Evolutionary conservation across 2,329 filamentous ascomycete genomes (phyloP).

Genomic region (Sclerotinia borealis): DNA sequence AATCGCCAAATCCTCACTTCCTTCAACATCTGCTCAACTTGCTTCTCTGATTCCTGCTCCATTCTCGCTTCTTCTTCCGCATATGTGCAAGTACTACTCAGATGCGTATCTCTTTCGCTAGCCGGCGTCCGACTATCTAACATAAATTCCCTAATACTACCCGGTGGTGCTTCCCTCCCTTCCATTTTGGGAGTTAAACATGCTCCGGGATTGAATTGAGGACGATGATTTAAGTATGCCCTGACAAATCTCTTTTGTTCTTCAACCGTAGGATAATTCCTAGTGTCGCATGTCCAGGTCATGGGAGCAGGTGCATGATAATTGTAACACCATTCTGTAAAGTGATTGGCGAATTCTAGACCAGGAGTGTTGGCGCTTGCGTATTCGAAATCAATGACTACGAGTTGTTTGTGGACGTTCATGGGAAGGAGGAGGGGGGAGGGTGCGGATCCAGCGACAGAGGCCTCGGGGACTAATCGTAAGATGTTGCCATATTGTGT

Average conservation of each 20-base stretch:
- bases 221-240: conserved; percentile 78
- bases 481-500: conserved; percentile 98
- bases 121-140: conserved; percentile 63
- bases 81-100: conserved; percentile 38
- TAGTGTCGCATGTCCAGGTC: conserved; percentile 62
- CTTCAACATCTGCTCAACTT: conserved; percentile 64
- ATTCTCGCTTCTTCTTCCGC: conserved; percentile 53
- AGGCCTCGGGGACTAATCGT: conserved; percentile 59
- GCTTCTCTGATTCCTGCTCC: conserved; percentile 59
- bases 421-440: conserved; percentile 83
- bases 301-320: conserved; percentile 67
- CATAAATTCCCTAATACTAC: conserved; percentile 52
- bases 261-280: conserved; percentile 67
- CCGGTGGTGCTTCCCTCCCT: conserved; percentile 24
- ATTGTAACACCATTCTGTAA: conserved; percentile 97
- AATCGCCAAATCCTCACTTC: conserved; percentile 82
- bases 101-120: conserved; percentile 14
- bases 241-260: conserved; percentile 82
- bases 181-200: conserved; percentile 32
- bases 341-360: conserved; percentile 95
- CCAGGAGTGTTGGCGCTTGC: conserved; percentile 82
- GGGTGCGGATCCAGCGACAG: conserved; percentile 22
- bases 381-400: conserved; percentile 98
- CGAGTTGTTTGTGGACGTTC: conserved; percentile 91
- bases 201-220: conserved; percentile 52